Base-by-base conservation (phyloP, 139 green algal species). In the Picochlorum costavermella region DNA sequence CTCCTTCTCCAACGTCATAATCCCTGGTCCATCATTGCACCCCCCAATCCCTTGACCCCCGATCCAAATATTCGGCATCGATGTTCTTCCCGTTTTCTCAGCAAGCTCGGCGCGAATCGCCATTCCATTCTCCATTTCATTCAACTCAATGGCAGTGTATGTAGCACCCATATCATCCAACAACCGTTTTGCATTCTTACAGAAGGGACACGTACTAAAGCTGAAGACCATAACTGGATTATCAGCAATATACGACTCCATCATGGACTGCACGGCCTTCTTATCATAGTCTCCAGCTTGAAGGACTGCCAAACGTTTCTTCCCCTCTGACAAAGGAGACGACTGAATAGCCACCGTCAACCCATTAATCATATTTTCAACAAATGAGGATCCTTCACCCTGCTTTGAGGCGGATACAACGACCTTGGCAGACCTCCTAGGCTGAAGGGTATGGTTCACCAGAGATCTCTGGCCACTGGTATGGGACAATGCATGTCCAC, bases 1-100 rank as follows among this genome's bases (percentile, higher is more conserved):
- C 28, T 84, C 36, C 37, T 74, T 76, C 26, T 83, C 51, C 69
- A 90, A 57, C 9, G 79, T 81, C 46, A 78, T 64, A 9, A 88
- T 50, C 2, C 83, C 83, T 4, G 81, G 81, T 2, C 83, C 83
- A 60, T 89, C 83, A 67, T 89, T 88, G 72, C 82, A 89, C 9
- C 83, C 83, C 31, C 83, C 83, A 40, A 73, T 60, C 28, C 63
- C 67, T 23, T 60, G 53, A 36, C 70, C 75, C 10, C 36, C 60
- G 57, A 87, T 84, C 59, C 69, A 89, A 40, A 84, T 78, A 51
- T 85, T 83, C 16, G 83, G 82, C 60, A 89, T 80, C 17, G 23
- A 62, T 17, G 75, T 87, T 37, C 75, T 53, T 23, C 72, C 72
- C 3, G 81, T 87, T 56, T 73, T 73, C 49, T 81, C 44, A 20